Evolutionary conservation across 345 rosid species (phyloP).

Genomic region (Hibiscus syriacus): DNA sequence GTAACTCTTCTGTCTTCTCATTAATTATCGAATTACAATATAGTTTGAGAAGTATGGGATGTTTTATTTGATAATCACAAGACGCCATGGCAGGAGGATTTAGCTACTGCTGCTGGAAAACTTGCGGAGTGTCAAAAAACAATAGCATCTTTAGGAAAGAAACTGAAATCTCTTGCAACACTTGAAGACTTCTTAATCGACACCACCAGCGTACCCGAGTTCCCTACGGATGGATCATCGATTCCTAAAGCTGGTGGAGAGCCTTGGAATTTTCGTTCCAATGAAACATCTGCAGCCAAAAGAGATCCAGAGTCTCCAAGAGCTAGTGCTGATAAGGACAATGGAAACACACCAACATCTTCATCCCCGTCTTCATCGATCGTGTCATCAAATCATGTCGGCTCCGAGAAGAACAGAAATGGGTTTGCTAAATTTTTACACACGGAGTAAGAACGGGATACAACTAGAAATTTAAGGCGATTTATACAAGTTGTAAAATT

Average conservation of each 20-base stretch:
- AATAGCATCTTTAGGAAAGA: slow-evolving; percentile 76
- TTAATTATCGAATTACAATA: background rate
- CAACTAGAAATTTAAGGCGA: slow-evolving; percentile 58
- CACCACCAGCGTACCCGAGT: slow-evolving; percentile 49
- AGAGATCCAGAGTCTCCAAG: slow-evolving; percentile 27
- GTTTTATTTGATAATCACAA: background rate
- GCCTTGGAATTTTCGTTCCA: slow-evolving; percentile 51
- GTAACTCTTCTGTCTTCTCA: slow-evolving; percentile 19
- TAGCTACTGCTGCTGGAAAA: slow-evolving; percentile 70
- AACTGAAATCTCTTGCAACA: slow-evolving; percentile 84
- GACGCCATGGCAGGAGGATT: slow-evolving; percentile 51
- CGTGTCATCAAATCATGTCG: slow-evolving; percentile 31
- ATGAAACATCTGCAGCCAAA: slow-evolving; percentile 35
- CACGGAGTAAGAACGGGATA: slow-evolving; percentile 75
- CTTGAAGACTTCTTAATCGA: slow-evolving; percentile 87
- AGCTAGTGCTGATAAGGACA: slow-evolving; percentile 22
- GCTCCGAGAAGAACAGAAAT: slow-evolving; percentile 68
- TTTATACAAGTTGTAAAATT: slow-evolving; percentile 3
- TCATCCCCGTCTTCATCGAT: slow-evolving; percentile 37
- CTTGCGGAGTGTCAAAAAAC: slow-evolving; percentile 92
- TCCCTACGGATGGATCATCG: slow-evolving; percentile 23
- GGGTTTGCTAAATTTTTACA: slow-evolving; percentile 89
- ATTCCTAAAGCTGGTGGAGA: slow-evolving; percentile 21
- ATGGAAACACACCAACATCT: slow-evolving; percentile 28
- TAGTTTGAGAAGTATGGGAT: background rate